phyloP scores from a whole-genome alignment of 2,329 filamentous ascomycete genomes.

The Neonectria faginata region DNA sequence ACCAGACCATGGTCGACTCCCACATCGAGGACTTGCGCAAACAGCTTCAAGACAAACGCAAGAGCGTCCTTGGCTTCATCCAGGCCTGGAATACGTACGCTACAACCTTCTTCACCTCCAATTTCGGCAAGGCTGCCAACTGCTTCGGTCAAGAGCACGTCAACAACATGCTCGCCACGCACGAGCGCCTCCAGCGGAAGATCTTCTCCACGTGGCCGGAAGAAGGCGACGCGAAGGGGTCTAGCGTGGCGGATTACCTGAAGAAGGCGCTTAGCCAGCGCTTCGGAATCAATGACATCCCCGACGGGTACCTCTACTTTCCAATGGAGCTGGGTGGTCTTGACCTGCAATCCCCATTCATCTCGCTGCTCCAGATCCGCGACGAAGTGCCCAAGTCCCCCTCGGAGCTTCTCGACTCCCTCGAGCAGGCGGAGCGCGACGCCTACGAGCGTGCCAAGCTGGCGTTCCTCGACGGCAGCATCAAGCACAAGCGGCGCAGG shows the following conservation, averaged over 20 bases:
- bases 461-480: conserved; percentile 49
- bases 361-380: conserved; percentile 55
- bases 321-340: conserved; percentile 60
- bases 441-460: conserved; percentile 51
- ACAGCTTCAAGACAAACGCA: conserved; percentile 66
- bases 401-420: conserved; percentile 46
- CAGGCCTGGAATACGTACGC: conserved; percentile 66
- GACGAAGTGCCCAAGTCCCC: conserved; percentile 49
- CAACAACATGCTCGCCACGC: conserved; percentile 63
- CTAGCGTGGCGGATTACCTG: conserved; percentile 66
- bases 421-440: conserved; percentile 51
- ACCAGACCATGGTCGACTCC: conserved; percentile 67
- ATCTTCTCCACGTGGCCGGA: conserved; percentile 56
- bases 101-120: conserved; percentile 63
- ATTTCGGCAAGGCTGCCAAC: conserved; percentile 64
- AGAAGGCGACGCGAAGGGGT: conserved; percentile 34
- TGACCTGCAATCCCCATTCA: conserved; percentile 59
- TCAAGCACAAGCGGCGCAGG: background rate
- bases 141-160: conserved; percentile 65
- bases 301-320: conserved; percentile 61
- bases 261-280: conserved; percentile 63
- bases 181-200: conserved; percentile 60
- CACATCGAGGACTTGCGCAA: conserved; percentile 70
- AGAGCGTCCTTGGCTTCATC: conserved; percentile 61
- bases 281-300: conserved; percentile 60